A percentile compares a stretch with the other conserved stretches of the same genome.
phyloP scores from a whole-genome alignment of 148 eudicot species.

The Vaccinium myrtillus region DNA sequence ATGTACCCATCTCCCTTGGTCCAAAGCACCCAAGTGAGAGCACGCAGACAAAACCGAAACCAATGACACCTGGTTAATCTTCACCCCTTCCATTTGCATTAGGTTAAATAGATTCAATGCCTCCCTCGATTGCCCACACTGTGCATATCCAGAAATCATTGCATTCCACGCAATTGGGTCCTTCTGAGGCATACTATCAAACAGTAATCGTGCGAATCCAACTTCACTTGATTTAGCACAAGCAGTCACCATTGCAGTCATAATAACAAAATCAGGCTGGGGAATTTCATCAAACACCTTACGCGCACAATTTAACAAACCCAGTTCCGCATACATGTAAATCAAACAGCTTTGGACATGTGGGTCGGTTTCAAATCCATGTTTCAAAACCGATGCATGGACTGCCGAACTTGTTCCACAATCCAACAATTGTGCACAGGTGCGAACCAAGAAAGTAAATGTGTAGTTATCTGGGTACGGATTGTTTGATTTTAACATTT shows the following conservation, averaged over 20 bases:
- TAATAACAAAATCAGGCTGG: slow-evolving; percentile 12
- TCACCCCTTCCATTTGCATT: slow-evolving; percentile 16
- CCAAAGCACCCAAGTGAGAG: slow-evolving; percentile 14
- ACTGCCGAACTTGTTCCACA: slow-evolving; percentile 10
- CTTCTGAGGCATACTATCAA: slow-evolving; percentile 15
- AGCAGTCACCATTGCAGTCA: slow-evolving; percentile 16
- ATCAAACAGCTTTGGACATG: slow-evolving; percentile 27
- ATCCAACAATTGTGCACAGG: slow-evolving; percentile 18
- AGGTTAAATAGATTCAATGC: slow-evolving; percentile 2
- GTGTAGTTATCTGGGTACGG: slow-evolving; percentile 26
- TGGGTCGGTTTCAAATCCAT: slow-evolving; percentile 25
- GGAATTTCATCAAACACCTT: slow-evolving; percentile 8
- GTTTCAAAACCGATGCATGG: slow-evolving; percentile 5
- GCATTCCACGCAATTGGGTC: slow-evolving; percentile 12
- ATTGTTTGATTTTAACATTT: slow-evolving; percentile 12
- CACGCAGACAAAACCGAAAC: slow-evolving; percentile 12
- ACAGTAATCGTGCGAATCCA: background rate
- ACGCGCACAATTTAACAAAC: slow-evolving; percentile 2
- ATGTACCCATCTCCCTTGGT: slow-evolving; percentile 15
- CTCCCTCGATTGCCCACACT: slow-evolving; percentile 12
- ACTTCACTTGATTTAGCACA: slow-evolving; percentile 7
- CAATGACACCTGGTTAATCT: slow-evolving; percentile 5
- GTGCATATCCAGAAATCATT: background rate
- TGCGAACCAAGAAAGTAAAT: slow-evolving; percentile 29
- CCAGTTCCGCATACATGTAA: slow-evolving; percentile 14